phyloP scores from a whole-genome alignment of 768 basidiomycete genomes.

The Rickenella mellea region DNA sequence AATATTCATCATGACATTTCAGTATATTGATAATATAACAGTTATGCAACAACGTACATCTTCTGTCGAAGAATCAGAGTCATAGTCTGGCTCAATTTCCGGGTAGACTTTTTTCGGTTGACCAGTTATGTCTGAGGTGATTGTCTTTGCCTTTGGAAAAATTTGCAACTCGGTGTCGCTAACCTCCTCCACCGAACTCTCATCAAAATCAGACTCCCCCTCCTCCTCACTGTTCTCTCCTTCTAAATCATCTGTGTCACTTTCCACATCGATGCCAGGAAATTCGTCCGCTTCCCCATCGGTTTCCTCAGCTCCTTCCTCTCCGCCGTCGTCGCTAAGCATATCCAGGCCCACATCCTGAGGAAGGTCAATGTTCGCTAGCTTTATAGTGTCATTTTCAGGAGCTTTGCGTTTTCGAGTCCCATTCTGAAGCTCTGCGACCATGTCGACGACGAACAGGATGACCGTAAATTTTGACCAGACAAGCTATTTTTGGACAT shows the following conservation, averaged over 20 bases:
- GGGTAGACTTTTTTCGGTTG: constrained; percentile 76
- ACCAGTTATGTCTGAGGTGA: constrained; percentile 78
- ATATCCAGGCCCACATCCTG: constrained; percentile 51
- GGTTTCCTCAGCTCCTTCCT: constrained; percentile 25
- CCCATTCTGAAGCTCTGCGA: constrained; percentile 23
- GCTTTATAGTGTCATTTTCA: constrained; percentile 25
- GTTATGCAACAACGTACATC: constrained; percentile 48
- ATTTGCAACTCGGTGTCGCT: constrained; percentile 42
- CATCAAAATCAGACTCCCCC: constrained; percentile 27
- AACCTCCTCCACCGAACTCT: constrained; percentile 16
- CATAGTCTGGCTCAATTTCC: constrained; percentile 84
- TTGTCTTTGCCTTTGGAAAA: constrained; percentile 54
- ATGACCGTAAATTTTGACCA: background rate
- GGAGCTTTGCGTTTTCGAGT: constrained; percentile 50
- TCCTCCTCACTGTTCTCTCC: constrained; percentile 26
- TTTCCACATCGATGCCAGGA: constrained; percentile 52
- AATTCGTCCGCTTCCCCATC: constrained; percentile 64
- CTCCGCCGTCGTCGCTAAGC: constrained; percentile 64
- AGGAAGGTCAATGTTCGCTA: constrained; percentile 21
- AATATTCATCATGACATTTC: constrained; percentile 3
- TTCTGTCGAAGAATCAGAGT: constrained; percentile 87
- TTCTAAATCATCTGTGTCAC: constrained; percentile 31
- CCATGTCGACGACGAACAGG: constrained; percentile 19
- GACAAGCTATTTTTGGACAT: background rate
- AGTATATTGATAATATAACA: constrained; percentile 1